Conservation (phyloP, 2,329 filamentous ascomycete genomes). For the Phialemonium atrogriseum region DNA sequence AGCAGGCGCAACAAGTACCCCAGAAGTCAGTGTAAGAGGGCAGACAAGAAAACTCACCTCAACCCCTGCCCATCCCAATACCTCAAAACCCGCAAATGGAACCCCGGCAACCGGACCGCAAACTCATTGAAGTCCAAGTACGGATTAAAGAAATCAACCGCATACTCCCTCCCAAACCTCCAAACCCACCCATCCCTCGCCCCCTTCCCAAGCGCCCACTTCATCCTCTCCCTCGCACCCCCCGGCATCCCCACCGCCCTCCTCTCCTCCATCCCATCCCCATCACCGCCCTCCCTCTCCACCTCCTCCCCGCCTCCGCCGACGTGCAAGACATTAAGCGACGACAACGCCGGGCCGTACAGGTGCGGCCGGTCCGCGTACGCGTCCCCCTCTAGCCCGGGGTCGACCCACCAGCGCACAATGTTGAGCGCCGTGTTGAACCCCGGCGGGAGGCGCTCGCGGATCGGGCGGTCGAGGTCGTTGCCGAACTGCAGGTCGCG, state of each 20-base stretch:
- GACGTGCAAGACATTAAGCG: slow-evolving; percentile 68
- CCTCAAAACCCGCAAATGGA: slow-evolving; percentile 63
- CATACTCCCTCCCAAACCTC: slow-evolving; percentile 43
- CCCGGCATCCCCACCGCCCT: slow-evolving; percentile 40
- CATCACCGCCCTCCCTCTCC: slow-evolving; percentile 53
- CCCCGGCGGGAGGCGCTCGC: slow-evolving; percentile 76
- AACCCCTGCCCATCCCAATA: slow-evolving; percentile 76
- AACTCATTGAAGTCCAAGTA: slow-evolving; percentile 80
- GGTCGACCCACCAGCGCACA: slow-evolving; percentile 86
- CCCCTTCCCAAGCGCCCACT: slow-evolving; percentile 44
- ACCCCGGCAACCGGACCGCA: slow-evolving; percentile 62
- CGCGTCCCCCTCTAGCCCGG: slow-evolving; percentile 80
- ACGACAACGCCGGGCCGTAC: slow-evolving; percentile 73
- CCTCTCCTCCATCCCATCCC: slow-evolving; percentile 40
- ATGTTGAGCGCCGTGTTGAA: slow-evolving; percentile 79
- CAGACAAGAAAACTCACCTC: slow-evolving; percentile 43
- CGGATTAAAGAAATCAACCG: slow-evolving; percentile 74
- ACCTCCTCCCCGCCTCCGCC: slow-evolving; percentile 44
- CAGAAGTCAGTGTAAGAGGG: slow-evolving; percentile 12
- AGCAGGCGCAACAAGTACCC: slow-evolving; percentile 17
- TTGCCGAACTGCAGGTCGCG: slow-evolving; percentile 84
- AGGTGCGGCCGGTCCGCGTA: slow-evolving; percentile 81
- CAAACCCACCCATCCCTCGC: slow-evolving; percentile 47
- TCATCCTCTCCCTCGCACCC: slow-evolving; percentile 44
- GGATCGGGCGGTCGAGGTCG: slow-evolving; percentile 87